Conservation (phyloP, 371 early-diverging fungal genomes). For the Phascolomyces articulosus region DNA sequence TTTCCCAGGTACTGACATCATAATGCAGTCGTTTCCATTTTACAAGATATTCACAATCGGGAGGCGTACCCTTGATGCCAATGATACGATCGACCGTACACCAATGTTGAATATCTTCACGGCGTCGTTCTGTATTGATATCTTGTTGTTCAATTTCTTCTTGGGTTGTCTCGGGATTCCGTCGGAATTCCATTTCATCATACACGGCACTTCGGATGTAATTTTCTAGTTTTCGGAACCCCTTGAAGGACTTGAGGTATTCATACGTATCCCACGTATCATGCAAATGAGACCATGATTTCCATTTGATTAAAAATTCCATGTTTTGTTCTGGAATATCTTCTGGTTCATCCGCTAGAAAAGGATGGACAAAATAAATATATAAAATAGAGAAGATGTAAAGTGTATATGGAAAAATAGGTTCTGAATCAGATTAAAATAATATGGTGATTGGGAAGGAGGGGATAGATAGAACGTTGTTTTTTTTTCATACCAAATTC, state of each 20-base stretch:
- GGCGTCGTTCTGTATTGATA: slow-evolving; percentile 81
- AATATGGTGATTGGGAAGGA: too few species aligned
- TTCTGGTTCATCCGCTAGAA: slow-evolving; percentile 42
- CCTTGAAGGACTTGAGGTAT: slow-evolving; percentile 74
- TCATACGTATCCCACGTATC: slow-evolving; percentile 88
- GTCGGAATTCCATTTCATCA: slow-evolving; percentile 63
- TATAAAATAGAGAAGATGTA: too few species aligned
- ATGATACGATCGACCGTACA: slow-evolving; percentile 89
- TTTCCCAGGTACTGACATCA: slow-evolving; percentile 92
- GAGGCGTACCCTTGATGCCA: slow-evolving; percentile 56
- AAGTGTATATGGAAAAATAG: too few species aligned
- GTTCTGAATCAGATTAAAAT: too few species aligned
- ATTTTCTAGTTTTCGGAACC: slow-evolving; percentile 90
- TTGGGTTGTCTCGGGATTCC: slow-evolving; percentile 70
- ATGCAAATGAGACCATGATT: slow-evolving; percentile 87
- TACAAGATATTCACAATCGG: slow-evolving; percentile 79
- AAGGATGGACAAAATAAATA: too few species aligned
- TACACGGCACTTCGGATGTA: slow-evolving; percentile 73
- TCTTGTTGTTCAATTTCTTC: slow-evolving; percentile 90
- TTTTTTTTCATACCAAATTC: slow-evolving; percentile 13
- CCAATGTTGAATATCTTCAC: slow-evolving; percentile 84
- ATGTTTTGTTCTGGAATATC: slow-evolving; percentile 62
- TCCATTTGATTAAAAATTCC: slow-evolving; percentile 94
- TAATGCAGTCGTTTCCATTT: slow-evolving; percentile 94
- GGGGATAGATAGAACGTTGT: too few species aligned